Conservation (phyloP, 352 stramenopile genomes). For the Pythium phragmiticola region DNA sequence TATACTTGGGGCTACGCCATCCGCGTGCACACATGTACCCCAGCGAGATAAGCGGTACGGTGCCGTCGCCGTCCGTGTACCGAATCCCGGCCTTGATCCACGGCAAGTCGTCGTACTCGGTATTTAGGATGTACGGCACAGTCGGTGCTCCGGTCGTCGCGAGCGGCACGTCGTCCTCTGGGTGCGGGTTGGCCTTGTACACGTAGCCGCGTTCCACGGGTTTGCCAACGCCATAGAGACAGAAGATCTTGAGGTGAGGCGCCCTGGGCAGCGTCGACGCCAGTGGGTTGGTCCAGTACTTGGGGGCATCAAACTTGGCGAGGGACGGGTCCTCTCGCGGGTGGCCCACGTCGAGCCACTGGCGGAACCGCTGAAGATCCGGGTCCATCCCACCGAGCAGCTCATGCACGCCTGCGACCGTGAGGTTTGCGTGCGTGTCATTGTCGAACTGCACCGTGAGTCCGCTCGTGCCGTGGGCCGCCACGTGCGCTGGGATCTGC, state of each 20-base stretch:
- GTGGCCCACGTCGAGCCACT: slow-evolving; percentile 45
- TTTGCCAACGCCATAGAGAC: slow-evolving; percentile 92
- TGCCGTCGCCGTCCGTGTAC: slow-evolving; percentile 92
- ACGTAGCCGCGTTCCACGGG: slow-evolving; percentile 86
- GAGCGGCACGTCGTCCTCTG: slow-evolving; percentile 31
- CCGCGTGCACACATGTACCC: slow-evolving; percentile 93
- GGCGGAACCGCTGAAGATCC: slow-evolving; percentile 43
- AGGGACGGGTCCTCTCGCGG: slow-evolving; percentile 41
- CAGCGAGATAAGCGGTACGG: slow-evolving; percentile 90
- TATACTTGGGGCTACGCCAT: slow-evolving; percentile 83
- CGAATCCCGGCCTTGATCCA: slow-evolving; percentile 80
- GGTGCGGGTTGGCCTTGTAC: slow-evolving; percentile 49
- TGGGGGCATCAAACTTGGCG: slow-evolving; percentile 51
- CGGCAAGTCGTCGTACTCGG: slow-evolving; percentile 52
- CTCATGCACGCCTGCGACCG: slow-evolving; percentile 43
- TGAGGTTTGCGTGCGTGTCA: slow-evolving; percentile 52
- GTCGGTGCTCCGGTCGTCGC: slow-evolving; percentile 44
- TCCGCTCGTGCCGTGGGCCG: slow-evolving; percentile 46
- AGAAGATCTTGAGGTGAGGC: slow-evolving; percentile 93
- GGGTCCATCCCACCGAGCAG: slow-evolving; percentile 48
- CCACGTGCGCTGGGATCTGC: slow-evolving; percentile 45
- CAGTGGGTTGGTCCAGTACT: slow-evolving; percentile 90
- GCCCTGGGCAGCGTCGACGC: slow-evolving; percentile 84
- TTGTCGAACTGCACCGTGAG: slow-evolving; percentile 60
- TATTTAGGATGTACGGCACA: slow-evolving; percentile 68